Evolutionary conservation across 345 rosid species (phyloP), one percentile per base, ranked within the genome.

Genomic region (Firmiana major): DNA sequence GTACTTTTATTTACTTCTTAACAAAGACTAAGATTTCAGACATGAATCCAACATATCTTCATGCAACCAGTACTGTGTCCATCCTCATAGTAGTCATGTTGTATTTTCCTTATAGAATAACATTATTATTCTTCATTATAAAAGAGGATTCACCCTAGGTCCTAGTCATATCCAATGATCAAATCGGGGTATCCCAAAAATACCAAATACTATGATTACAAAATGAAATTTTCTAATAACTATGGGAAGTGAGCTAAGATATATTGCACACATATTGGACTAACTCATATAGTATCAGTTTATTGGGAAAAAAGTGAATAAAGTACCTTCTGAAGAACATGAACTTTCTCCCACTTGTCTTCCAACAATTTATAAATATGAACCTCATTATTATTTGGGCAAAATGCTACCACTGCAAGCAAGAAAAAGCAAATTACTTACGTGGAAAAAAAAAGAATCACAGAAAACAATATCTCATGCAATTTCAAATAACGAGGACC

Each of bases 381-480:
- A 83, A 96, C 99, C 89, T 93, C 97, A 67, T 81, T 91, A 70
- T 88, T 93, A 77, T 93, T 96, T 13, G 97, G 98, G 83, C 97
- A 96, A 65, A 96, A 80, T 12, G 98, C 97, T 83, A 96, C 89
- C 99, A 91, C 99, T 93, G 81, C 55, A 85, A 48, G 71, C 42
- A 72, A 74, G 63, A 70, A 16, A 55, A 79, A 74, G 55, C 34
- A 17, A 63, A 63, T 48, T 13, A 17, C 21, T 45, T 31, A 13
- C 45, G 1, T 77, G 40, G 51, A 26, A 45, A 40, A 45, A 22
- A 12, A 13, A 12, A 40, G 1, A 31, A 31, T 36, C 71, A 10
- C 15, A 53, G 43, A 36, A 73, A 74, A 58, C 40, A 59, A 22
- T 10, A 21, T 58, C 21, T 11, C 68, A 59, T 74, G 66, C 66